Percentiles rank a stretch among this genome's conserved stretches.
Conservation (phyloP, 176 grass and related monocot genomes). For the Poa annua region DNA sequence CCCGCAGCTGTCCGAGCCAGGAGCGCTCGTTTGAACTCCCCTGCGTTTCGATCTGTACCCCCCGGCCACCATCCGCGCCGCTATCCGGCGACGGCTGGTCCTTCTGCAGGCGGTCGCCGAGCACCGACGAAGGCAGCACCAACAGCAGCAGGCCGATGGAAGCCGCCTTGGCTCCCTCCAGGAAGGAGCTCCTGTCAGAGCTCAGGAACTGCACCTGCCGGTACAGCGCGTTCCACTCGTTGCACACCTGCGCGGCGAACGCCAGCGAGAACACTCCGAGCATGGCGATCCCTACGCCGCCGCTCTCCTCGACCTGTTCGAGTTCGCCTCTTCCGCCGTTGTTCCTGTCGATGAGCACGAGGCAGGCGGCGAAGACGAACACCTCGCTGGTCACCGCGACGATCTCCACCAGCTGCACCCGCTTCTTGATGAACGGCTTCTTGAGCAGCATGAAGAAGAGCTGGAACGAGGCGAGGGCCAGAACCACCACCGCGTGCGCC, state of each 20-base stretch:
- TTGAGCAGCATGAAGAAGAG: constrained; percentile 67
- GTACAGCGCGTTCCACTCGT: constrained; percentile 82
- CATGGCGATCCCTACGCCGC: constrained; percentile 67
- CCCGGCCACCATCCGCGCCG: constrained; percentile 28
- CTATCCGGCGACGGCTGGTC: constrained; percentile 18
- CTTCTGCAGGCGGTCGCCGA: constrained; percentile 37
- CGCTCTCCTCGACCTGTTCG: constrained; percentile 23
- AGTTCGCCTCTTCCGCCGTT: constrained; percentile 11
- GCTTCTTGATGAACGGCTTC: constrained; percentile 93
- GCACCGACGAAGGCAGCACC: constrained; percentile 49
- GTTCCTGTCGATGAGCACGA: constrained; percentile 51
- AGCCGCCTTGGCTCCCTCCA: constrained; percentile 61
- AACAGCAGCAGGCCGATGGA: constrained; percentile 59
- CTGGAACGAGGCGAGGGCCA: constrained; percentile 73
- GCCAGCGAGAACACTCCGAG: constrained; percentile 54
- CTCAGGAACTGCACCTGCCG: constrained; percentile 62
- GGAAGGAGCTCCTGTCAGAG: constrained; percentile 54
- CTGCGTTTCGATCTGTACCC: constrained; percentile 3
- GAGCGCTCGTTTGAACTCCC: constrained; percentile 57
- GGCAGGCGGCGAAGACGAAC: constrained; percentile 68
- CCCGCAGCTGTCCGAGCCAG: constrained; percentile 86
- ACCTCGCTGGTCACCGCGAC: constrained; percentile 69
- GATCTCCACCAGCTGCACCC: constrained; percentile 86
- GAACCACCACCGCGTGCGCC: constrained; percentile 41
- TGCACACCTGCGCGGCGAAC: constrained; percentile 67